These are phyloP conservation scores for Ustilago crameri DNA, from an alignment of 1,284 basidiomycete genomes.

Conservation along the genomic window DNA sequence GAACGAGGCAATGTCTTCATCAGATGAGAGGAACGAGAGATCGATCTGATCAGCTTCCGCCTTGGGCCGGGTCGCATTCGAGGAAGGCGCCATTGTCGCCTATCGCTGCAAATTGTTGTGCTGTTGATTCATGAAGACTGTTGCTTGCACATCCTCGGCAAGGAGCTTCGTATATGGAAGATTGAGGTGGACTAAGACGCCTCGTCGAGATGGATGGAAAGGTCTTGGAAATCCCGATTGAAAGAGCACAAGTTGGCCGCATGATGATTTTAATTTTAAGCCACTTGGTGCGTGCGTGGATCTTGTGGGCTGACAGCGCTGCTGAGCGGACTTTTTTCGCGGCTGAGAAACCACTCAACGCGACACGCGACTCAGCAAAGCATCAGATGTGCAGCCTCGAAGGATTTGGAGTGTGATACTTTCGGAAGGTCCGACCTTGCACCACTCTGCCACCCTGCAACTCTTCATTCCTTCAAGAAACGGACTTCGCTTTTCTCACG, in stretches of 20 bases:
- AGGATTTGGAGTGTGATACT: slow-evolving; percentile 9
- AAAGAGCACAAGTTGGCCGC: no score
- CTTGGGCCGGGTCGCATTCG: slow-evolving; percentile 10
- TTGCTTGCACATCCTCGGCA: no score
- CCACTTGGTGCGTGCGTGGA: neutral
- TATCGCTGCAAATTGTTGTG: no score
- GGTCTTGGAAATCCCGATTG: no score
- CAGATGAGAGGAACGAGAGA: slow-evolving; percentile 30
- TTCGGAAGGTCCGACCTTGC: slow-evolving; percentile 11
- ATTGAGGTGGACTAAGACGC: no score
- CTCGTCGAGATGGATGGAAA: no score
- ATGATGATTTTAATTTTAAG: neutral
- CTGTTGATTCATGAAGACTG: no score
- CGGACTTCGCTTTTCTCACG: no score
- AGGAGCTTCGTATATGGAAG: no score
- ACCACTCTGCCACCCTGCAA: slow-evolving; percentile 17
- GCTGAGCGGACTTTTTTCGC: neutral
- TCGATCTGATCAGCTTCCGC: slow-evolving; percentile 22
- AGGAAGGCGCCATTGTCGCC: slow-evolving; percentile 14
- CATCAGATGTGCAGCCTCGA: neutral
- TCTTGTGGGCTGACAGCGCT: neutral
- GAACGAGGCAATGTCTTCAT: slow-evolving; percentile 27
- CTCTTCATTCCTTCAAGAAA: neutral
- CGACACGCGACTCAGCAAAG: slow-evolving; percentile 36
- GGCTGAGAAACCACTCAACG: slow-evolving; percentile 13